Conservation (phyloP, 805 yeast species). For the Candida wancherniae region DNA sequence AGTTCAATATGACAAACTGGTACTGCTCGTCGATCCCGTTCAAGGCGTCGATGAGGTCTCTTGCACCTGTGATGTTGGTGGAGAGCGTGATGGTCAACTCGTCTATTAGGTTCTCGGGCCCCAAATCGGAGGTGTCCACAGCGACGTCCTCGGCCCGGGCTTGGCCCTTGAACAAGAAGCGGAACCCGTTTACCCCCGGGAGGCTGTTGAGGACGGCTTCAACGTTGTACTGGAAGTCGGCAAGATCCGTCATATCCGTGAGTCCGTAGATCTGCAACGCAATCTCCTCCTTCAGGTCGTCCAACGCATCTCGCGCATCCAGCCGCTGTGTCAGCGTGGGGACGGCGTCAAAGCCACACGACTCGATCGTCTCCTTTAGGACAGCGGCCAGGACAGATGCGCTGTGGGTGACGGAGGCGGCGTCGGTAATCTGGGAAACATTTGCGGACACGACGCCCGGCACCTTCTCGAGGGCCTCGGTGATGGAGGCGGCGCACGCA, state of each 20-base stretch:
- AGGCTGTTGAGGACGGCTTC: conserved; percentile 35
- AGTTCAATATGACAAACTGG: conserved; percentile 43
- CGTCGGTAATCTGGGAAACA: conserved; percentile 74
- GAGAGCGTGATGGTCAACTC: conserved; percentile 47
- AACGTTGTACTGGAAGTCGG: conserved; percentile 31
- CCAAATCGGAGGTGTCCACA: conserved; percentile 9
- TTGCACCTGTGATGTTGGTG: conserved; percentile 50
- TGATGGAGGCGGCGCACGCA: conserved; percentile 70
- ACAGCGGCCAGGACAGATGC: conserved; percentile 25
- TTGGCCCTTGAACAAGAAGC: conserved; percentile 20
- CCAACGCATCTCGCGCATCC: neutral
- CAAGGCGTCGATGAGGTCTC: conserved; percentile 49
- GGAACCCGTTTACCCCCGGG: conserved; percentile 26
- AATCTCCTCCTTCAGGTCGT: conserved; percentile 23
- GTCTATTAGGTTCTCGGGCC: conserved; percentile 22
- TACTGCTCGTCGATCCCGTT: conserved; percentile 48
- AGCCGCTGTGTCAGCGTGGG: neutral
- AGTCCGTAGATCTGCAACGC: conserved; percentile 33
- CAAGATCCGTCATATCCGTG: conserved; percentile 22
- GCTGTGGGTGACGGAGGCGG: conserved; percentile 55
- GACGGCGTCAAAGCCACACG: conserved; percentile 39
- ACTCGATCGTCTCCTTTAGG: conserved; percentile 58
- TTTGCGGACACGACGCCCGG: conserved; percentile 51
- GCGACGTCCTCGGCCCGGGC: conserved; percentile 14
- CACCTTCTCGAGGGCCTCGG: conserved; percentile 44